Base-by-base conservation (phyloP, 371 early-diverging fungal genomes). In the Mortierella sp. region DNA sequence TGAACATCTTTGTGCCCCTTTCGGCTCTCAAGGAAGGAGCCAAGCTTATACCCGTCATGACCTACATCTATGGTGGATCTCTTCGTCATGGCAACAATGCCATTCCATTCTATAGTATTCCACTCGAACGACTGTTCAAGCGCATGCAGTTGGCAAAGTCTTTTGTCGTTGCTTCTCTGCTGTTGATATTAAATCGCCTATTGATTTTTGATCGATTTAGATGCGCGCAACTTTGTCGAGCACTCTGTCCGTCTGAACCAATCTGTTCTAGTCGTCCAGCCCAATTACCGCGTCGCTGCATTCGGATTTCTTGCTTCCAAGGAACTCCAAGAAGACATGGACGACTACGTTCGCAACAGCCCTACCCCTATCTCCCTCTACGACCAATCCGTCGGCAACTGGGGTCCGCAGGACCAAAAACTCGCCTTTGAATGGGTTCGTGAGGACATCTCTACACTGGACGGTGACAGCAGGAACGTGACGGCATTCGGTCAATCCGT, bases 401-500 rank as follows among this genome's bases (percentile, higher is more conserved):
- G 73, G 68, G 87, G 87, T 8, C 72, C 89, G 4, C 74, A 76
- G 63, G 90, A 90, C 68, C 89, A 90, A 73, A 44, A 63, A 16
- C 31, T 80, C 2, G 90, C 90, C 0, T 63, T 89, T 11, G 68
- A 80, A 44, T 91, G 91, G 91, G 84, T 90, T 26, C 69, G 68
- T 37, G 64, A 84, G n/a, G 71, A 90, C 66, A 90, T 91, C 55
- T 19, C 22, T 13, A 39, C 64, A 1, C 89, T 91, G 74, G 90
- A 89, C 13, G 91, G 91, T 2, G 84, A 89, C 34, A 64, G 86
- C 6, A 55, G 48, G 44, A 68, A 77, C 44, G 68, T 90, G n/a
- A 90, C 89, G 0, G 77, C 85, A n/a, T 81, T 73, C 61, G 91
- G 88, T 2, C 70, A 91, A 76, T 86, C 85, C 11, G 89, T 87